These are phyloP conservation scores for Cordyceps tenuipes DNA, from an alignment of 2,329 filamentous ascomycete species.

Conservation along the genomic window DNA sequence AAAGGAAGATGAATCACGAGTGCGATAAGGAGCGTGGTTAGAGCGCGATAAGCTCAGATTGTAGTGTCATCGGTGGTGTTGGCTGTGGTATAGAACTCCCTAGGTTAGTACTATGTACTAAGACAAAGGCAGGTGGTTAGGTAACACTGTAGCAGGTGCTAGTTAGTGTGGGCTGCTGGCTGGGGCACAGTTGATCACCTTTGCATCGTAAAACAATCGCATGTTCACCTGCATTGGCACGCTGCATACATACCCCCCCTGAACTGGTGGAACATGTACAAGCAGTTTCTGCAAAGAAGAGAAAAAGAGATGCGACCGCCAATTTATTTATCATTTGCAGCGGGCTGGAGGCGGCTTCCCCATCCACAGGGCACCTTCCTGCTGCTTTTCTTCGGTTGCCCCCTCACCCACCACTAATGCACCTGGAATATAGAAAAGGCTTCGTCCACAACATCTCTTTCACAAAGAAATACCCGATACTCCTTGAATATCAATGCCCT, in stretches of 20 bases:
- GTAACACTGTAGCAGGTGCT: too few species aligned
- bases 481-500: neutral
- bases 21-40: conserved; percentile 1
- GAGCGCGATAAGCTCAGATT: conserved; percentile 6
- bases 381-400: neutral
- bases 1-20: neutral
- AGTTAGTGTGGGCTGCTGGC: neutral
- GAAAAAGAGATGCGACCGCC: too few species aligned
- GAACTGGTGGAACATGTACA: too few species aligned
- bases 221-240: neutral
- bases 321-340: neutral
- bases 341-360: neutral
- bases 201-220: neutral
- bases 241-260: too few species aligned
- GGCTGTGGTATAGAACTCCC: neutral
- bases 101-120: too few species aligned
- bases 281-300: too few species aligned
- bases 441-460: neutral
- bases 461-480: neutral
- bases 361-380: neutral
- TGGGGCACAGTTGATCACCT: neutral
- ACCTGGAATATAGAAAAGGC: neutral
- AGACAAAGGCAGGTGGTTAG: too few species aligned
- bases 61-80: conserved; percentile 8
- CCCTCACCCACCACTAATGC: neutral